These are phyloP conservation scores for Irpex sp. DNA, from an alignment of 1,284 basidiomycete genomes.

Conservation along the genomic window DNA sequence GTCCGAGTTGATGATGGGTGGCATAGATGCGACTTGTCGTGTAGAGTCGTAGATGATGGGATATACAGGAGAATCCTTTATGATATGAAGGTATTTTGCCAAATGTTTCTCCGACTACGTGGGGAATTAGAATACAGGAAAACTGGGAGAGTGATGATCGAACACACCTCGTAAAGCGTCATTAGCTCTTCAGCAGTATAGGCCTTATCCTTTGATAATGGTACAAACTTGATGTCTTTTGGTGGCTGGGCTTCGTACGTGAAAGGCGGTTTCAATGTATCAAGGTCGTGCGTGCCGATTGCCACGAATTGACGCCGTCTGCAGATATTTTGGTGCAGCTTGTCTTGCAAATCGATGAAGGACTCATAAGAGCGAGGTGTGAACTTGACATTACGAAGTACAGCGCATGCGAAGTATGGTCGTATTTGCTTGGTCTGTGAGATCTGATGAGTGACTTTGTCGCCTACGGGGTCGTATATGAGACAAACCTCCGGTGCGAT, in stretches of 20 bases:
- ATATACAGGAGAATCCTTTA: conserved; percentile 93
- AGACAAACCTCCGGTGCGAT: conserved; percentile 65
- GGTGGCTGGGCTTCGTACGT: conserved; percentile 90
- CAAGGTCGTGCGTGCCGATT: conserved; percentile 97
- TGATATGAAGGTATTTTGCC: conserved; percentile 86
- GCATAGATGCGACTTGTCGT: conserved; percentile 91
- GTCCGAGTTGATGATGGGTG: conserved; percentile 97
- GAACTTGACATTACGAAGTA: conserved; percentile 89
- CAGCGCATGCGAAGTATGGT: conserved; percentile 88
- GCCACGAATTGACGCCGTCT: conserved; percentile 89
- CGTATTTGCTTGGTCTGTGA: conserved; percentile 76
- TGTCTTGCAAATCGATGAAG: conserved; percentile 98
- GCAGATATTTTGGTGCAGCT: conserved; percentile 96
- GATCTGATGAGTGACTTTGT: neutral
- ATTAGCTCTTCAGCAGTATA: conserved; percentile 86
- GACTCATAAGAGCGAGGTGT: conserved; percentile 89
- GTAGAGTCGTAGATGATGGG: conserved; percentile 95
- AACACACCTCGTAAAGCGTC: conserved; percentile 81
- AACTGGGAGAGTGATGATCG: neutral
- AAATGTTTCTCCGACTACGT: conserved; percentile 88
- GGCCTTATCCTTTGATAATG: conserved; percentile 73
- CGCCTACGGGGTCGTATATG: neutral
- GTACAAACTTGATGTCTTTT: conserved; percentile 87
- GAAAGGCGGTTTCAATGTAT: conserved; percentile 86
- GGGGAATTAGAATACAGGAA: too few species aligned